Base-by-base conservation (phyloP, 2,329 filamentous ascomycete genomes). In the Penicillium sp. region DNA sequence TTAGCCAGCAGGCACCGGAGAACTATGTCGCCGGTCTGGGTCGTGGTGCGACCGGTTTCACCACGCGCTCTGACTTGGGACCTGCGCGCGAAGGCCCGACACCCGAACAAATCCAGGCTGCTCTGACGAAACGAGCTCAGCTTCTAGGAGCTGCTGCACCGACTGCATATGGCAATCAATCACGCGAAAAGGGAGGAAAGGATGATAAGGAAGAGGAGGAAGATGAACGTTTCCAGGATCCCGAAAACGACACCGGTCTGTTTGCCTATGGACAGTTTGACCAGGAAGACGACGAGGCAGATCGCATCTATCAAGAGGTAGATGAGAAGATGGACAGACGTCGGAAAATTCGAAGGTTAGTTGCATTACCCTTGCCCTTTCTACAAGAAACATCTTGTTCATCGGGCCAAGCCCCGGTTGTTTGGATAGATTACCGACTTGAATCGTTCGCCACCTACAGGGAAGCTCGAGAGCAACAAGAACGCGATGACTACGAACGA, bases 101-200 rank as follows among this genome's bases (percentile, higher is more conserved):
- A 60, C 93, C 97, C 69, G 95, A 99, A 73, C 93, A 98, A 78
- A 97, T 99, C 78, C 97, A 98, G 76, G 95, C 96, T 75, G 93
- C 92, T 61, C 89, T 99, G 67, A 93, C 93, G 49, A 97, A 97
- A 77, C 88, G 96, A 68, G 93, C 95, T 8, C 90, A 91, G 56
- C 87, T 91, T 70, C 85, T 98, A 1, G 88, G 88, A 46, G 84
- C 85, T 61, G 85, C 87, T n/a, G 82, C 87, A 25, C 87, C 88
- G 0, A 88, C 87, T 54, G 87, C 88, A 23, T 91, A 91, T 58
- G 93, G 93, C 6, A 86, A 85, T 8, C 86, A 85, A 10, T 55
- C 65, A 52, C 85, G 87, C 55, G 89, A 90, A 68, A 89, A 90
- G 61, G 85, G 77, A 9, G 71, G 69, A 42, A 82, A 84, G 59